Evolutionary conservation across 768 basidiomycete species (phyloP).

Genomic region (Infundibulicybe gibba): DNA sequence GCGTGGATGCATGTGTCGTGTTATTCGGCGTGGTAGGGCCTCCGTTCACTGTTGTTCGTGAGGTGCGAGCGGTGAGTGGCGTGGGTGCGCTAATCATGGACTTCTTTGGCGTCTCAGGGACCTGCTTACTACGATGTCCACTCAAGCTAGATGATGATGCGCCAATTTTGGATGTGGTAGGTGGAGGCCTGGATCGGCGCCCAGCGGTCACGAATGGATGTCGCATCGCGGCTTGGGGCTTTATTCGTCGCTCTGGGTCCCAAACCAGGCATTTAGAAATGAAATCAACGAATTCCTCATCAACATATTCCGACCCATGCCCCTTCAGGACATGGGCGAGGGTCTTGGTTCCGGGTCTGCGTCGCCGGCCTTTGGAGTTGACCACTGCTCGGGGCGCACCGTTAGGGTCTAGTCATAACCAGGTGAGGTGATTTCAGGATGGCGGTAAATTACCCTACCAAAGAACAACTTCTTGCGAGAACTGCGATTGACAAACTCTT

Average conservation of each 20-base stretch:
- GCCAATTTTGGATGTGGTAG: slow-evolving; percentile 49
- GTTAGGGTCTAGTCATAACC: slow-evolving; percentile 64
- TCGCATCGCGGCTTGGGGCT: slow-evolving; percentile 88
- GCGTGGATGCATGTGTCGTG: slow-evolving; percentile 48
- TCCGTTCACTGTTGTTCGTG: slow-evolving; percentile 51
- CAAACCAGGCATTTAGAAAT: slow-evolving; percentile 95
- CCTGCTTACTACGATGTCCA: slow-evolving; percentile 49
- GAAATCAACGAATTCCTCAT: slow-evolving; percentile 96
- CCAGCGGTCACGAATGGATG: slow-evolving; percentile 85
- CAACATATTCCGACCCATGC: slow-evolving; percentile 93
- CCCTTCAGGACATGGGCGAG: slow-evolving; percentile 86
- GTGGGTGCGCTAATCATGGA: slow-evolving; percentile 88
- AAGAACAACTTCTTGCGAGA: slow-evolving; percentile 95
- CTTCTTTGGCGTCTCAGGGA: slow-evolving; percentile 79
- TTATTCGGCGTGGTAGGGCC: slow-evolving; percentile 57
- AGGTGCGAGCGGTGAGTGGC: slow-evolving; percentile 75
- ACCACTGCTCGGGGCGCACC: slow-evolving; percentile 92
- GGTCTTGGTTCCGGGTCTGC: slow-evolving; percentile 89
- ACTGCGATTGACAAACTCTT: slow-evolving; percentile 91
- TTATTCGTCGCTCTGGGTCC: slow-evolving; percentile 96
- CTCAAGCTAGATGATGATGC: slow-evolving; percentile 55
- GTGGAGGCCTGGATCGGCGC: slow-evolving; percentile 45
- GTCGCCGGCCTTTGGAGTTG: slow-evolving; percentile 93
- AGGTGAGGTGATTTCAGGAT: slow-evolving; percentile 1
- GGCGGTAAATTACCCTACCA: slow-evolving; percentile 47